Base-by-base conservation (phyloP, 2,329 filamentous ascomycete genomes). In the Colletotrichum gigasporum region DNA sequence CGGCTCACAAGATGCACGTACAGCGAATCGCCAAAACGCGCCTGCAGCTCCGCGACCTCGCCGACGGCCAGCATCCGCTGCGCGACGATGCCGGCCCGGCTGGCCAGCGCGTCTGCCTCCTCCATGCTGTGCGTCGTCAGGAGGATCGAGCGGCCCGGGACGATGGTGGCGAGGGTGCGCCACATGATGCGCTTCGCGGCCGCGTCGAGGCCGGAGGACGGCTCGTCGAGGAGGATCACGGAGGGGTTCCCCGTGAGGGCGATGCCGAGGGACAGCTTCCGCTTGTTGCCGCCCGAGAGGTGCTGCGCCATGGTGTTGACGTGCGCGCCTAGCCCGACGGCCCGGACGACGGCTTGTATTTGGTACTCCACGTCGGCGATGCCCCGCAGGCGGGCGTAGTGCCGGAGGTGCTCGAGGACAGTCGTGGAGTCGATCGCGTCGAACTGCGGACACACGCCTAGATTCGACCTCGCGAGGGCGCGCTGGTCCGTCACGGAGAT, bases 61-160 rank as follows among this genome's bases (percentile, higher is more conserved):
- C 94, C 94, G 6, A 96, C 82, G 0, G 94, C 94, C 16, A 97
- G 83, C 93, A 97, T 96, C 26, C 89, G 85, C 70, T 87, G 86
- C 7, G 94, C 92, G 78, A 98, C 88, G 68, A 98, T 97, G 10
- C 93, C 94, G 0, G 91, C 93, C 1, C 93, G 86, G 18, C 88
- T 89, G 0, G 94, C 94, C 2, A 98, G 83, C 1, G 94, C 93
- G 71, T 97, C 93, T 0, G 94, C 94, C 78, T 97, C 95, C 75
- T 97, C 94, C 94, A 97, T 97, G 48, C 88, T 92, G 75, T 98
- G 94, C 0, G 95, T 97, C 0, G 94, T 97, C 12, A 98, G 85
- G 2, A 98, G 83, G n/a, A 97, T 87, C 0, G 90, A 91, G 12
- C 95, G 87, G 0, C 93, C 93, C 0, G 88, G 86, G 0, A 90